A percentile compares a stretch with the other conserved stretches of the same genome.
phyloP scores from a whole-genome alignment of 495 filamentous ascomycete species.

The Cudoniella acicularis region DNA sequence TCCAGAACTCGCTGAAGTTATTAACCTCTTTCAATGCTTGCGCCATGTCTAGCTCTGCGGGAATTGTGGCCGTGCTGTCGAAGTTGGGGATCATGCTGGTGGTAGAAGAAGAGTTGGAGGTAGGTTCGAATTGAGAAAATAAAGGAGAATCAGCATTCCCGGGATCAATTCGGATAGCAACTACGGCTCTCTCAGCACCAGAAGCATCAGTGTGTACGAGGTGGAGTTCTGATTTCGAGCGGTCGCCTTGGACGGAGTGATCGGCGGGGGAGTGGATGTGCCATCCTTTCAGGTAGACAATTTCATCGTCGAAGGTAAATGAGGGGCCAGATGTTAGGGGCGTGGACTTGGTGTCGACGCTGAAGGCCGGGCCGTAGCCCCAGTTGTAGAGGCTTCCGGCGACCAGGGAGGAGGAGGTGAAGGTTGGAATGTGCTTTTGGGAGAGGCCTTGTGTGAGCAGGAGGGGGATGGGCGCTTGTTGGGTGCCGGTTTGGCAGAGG shows the following conservation, averaged over 20 bases:
- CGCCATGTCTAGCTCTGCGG: slow-evolving; percentile 15
- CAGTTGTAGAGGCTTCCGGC: slow-evolving; percentile 29
- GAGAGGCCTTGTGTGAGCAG: slow-evolving; percentile 24
- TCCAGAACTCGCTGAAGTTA: slow-evolving; percentile 28
- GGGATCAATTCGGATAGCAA: slow-evolving; percentile 30
- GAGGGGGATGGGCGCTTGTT: slow-evolving; percentile 29
- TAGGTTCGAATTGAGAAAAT: slow-evolving; percentile 22
- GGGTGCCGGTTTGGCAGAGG: slow-evolving; percentile 30
- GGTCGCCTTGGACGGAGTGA: slow-evolving; percentile 27
- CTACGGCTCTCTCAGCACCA: slow-evolving; percentile 25
- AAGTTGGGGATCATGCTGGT: slow-evolving; percentile 12
- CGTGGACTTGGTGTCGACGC: slow-evolving; percentile 3
- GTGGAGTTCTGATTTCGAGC: slow-evolving; percentile 29
- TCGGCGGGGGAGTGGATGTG: slow-evolving; percentile 32
- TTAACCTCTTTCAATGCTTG: slow-evolving; percentile 23
- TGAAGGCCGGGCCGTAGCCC: slow-evolving; percentile 31
- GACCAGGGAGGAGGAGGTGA: slow-evolving; percentile 14
- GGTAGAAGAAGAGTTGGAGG: not conserved
- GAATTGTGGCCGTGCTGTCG: slow-evolving; percentile 6
- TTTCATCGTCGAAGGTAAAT: slow-evolving; percentile 27
- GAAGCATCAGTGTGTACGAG: slow-evolving; percentile 27
- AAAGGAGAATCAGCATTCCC: slow-evolving; percentile 24
- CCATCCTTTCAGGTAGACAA: slow-evolving; percentile 31
- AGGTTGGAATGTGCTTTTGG: slow-evolving; percentile 21
- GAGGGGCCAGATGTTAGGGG: slow-evolving; percentile 8